Conservation (phyloP, 208 protist genomes). For the Trypanosoma platydactyli region DNA sequence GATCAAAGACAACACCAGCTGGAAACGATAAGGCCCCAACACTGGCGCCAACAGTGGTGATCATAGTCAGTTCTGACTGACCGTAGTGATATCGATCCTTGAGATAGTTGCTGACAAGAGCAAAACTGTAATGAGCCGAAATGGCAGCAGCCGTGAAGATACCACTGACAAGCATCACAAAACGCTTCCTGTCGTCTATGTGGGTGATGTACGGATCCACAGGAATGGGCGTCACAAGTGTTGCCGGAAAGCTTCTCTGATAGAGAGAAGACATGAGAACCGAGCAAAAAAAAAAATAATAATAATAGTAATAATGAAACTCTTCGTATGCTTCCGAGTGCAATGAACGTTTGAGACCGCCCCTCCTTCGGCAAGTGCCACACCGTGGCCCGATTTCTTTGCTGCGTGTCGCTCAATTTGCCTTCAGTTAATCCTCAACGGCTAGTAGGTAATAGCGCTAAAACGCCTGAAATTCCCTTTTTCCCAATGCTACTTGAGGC, state of each 20-base stretch:
- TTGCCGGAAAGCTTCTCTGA: slow-evolving; percentile 4
- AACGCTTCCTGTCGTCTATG: slow-evolving; percentile 60
- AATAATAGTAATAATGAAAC: not conserved
- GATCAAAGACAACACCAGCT: slow-evolving; percentile 73
- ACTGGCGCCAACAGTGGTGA: slow-evolving; percentile 71
- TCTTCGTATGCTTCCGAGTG: not conserved
- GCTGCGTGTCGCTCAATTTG: too few species aligned
- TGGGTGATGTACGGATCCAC: slow-evolving; percentile 15
- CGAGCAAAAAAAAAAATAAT: too few species aligned
- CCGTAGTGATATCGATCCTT: slow-evolving; percentile 47
- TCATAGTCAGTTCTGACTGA: slow-evolving; percentile 68
- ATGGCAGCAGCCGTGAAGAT: slow-evolving; percentile 56
- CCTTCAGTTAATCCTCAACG: too few species aligned
- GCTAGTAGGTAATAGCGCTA: too few species aligned
- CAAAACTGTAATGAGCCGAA: slow-evolving; percentile 71
- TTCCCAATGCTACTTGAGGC: too few species aligned
- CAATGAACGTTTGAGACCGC: too few species aligned
- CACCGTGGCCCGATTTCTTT: too few species aligned
- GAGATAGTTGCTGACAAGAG: slow-evolving; percentile 60
- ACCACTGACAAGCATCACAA: slow-evolving; percentile 67
- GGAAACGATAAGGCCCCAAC: slow-evolving; percentile 56
- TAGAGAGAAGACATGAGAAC: not conserved
- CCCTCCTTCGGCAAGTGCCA: too few species aligned
- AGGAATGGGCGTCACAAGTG: not conserved
- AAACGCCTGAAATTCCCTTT: too few species aligned